Evolutionary conservation across 2,329 filamentous ascomycete genomes (phyloP).

Genomic region (Moelleriella libera): DNA sequence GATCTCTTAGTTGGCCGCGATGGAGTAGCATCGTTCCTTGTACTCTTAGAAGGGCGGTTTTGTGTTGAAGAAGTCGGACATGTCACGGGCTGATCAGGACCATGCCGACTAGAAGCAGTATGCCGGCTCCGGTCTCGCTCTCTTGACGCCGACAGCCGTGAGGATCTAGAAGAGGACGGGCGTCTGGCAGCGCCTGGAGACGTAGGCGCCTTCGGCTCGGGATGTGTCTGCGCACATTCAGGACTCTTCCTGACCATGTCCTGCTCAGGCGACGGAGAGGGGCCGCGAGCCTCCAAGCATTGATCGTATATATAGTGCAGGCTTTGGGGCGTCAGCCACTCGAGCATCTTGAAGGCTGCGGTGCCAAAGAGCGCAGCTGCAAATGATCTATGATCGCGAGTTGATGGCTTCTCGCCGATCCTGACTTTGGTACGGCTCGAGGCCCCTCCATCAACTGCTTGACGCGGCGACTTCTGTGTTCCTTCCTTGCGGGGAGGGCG

Average conservation of each 20-base stretch:
- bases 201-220: background rate
- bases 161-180: conserved; percentile 1
- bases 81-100: conserved; percentile 3
- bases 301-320: conserved; percentile 32
- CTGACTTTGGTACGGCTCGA: conserved; percentile 13
- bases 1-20: conserved; percentile 15
- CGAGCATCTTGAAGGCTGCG: conserved; percentile 53
- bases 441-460: background rate
- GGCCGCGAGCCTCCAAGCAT: conserved; percentile 8
- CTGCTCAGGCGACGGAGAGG: conserved; percentile 3
- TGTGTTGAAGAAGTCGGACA: conserved; percentile 4
- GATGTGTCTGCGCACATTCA: background rate
- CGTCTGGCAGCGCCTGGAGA: background rate
- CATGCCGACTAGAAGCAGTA: background rate
- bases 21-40: conserved; percentile 7
- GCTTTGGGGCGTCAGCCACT: conserved; percentile 52
- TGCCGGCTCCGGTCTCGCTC: conserved; percentile 1
- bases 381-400: conserved; percentile 45
- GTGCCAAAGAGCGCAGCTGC: conserved; percentile 51
- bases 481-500: background rate
- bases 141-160: background rate
- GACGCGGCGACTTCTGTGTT: background rate
- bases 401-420: conserved; percentile 30
- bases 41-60: conserved; percentile 8
- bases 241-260: background rate